A percentile compares a stretch with the other conserved stretches of the same genome.
Conservation (phyloP, 2,329 filamentous ascomycete species). For the Leptographium wingfieldii region DNA sequence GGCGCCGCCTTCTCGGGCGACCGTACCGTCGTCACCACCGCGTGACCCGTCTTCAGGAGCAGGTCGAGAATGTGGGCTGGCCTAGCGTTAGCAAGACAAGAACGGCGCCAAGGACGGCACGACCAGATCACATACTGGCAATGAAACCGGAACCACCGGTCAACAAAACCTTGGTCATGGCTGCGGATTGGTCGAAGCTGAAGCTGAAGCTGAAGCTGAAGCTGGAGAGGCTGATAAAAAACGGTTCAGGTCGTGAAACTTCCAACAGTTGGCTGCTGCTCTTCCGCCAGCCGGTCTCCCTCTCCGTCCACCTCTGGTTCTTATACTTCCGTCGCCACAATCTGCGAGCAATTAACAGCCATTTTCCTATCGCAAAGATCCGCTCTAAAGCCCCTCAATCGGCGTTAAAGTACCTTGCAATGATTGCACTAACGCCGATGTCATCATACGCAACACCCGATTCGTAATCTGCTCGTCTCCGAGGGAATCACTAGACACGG, state of each 20-base stretch:
- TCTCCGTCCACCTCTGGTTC: background rate
- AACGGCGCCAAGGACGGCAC: background rate
- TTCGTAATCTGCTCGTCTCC: no score
- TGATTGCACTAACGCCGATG: background rate
- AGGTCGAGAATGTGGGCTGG: constrained; percentile 42
- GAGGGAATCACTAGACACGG: no score
- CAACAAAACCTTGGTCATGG: constrained; percentile 33
- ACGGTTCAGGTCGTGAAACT: background rate
- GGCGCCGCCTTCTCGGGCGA: constrained; percentile 39
- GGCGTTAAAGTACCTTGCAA: background rate
- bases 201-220: background rate
- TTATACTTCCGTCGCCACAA: background rate
- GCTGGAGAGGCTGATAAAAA: background rate
- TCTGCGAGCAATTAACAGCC: background rate
- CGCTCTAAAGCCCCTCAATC: background rate
- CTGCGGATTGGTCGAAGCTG: background rate
- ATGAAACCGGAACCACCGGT: constrained; percentile 41
- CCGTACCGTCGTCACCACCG: constrained; percentile 43
- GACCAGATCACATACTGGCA: constrained; percentile 23
- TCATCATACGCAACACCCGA: no score
- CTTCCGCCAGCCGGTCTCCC: background rate
- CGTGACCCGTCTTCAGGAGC: constrained; percentile 36
- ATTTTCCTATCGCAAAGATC: background rate
- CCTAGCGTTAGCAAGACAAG: no score
- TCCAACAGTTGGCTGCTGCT: background rate